Base-by-base conservation (phyloP, 805 yeast species). In the Candida manassasensis region DNA sequence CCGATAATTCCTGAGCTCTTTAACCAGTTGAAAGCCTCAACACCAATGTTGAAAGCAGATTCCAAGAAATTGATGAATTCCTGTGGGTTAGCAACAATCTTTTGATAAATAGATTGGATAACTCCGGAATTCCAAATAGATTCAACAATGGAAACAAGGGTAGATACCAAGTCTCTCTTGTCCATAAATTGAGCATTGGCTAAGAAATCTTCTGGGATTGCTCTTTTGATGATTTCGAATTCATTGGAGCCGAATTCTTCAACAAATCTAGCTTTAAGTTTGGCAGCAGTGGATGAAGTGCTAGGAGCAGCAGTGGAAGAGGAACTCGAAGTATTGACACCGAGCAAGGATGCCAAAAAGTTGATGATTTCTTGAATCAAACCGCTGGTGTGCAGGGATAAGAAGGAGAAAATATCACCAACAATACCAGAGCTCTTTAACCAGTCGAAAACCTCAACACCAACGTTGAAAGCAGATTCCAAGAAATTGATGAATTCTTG, bases 381-480 rank as follows among this genome's bases (percentile, higher is more conserved):
- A 24, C 55, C 49, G 40, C 63, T 66, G 47, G 51, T 47, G 25
- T 41, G 38, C n/a, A 41, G 39, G 30, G 26, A 19, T 30, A 61
- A 37, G 50, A 45, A 59, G 21, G 37, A 25, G 29, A 63, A 44
- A 33, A 52, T 58, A 2, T 48, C 25, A 34, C 43, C 41, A 47
- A 63, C 55, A 19, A 65, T 26, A 42, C 71, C 71, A n/a, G 59
- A 50, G 12, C 45, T 37, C 49, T 63, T 59, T 39, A 67, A 59
- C 68, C 68, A 66, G 30, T 24, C 22, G 54, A 48, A 62, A 26
- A 63, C 38, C 31, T 65, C 69, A 33, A 55, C 34, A 29, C 68
- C 71, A 29, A 50, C 45, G 41, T 55, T 44, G 39, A 62, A 55
- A 29, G 57, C 66, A 28, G 59, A 43, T 28, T 57, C 48, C 45